These are phyloP conservation scores for Sugiyamaella sp. DNA, from an alignment of 1,139 yeast species.

Conservation along the genomic window DNA sequence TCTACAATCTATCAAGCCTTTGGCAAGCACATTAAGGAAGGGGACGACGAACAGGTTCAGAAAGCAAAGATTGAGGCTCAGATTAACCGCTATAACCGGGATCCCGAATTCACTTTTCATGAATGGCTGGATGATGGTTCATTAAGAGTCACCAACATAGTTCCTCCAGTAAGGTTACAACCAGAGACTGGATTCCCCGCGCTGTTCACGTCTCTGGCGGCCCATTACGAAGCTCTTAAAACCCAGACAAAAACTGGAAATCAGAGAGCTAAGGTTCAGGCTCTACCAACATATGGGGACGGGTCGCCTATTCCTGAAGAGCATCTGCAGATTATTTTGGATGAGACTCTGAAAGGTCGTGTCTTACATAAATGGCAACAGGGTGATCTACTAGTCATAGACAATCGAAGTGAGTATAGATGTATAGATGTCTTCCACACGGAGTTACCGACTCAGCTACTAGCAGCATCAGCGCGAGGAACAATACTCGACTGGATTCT, in stretches of 20 bases:
- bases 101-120: constrained; percentile 19
- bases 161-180: constrained; percentile 23
- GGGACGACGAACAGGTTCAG: constrained; percentile 22
- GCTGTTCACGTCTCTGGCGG: constrained; percentile 24
- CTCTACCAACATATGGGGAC: constrained; percentile 24
- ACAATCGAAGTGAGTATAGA: constrained; percentile 21
- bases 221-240: constrained; percentile 21
- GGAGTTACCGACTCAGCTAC: too few relatives aligned
- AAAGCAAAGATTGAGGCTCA: constrained; percentile 23
- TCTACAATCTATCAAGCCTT: constrained; percentile 26
- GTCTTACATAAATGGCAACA: constrained; percentile 26
- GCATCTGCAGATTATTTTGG: constrained; percentile 19
- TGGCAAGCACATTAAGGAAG: constrained; percentile 25
- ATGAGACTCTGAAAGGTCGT: constrained; percentile 22
- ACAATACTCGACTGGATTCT: too few relatives aligned
- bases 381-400: constrained; percentile 24
- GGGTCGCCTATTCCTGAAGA: constrained; percentile 25
- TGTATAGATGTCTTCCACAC: too few relatives aligned
- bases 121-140: constrained; percentile 25
- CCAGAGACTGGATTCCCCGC: constrained; percentile 24
- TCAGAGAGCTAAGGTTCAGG: constrained; percentile 21
- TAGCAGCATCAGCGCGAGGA: too few relatives aligned
- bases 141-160: constrained; percentile 22
- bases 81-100: constrained; percentile 24
- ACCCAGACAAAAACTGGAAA: constrained; percentile 6